phyloP scores from a whole-genome alignment of 2,329 filamentous ascomycete genomes.

The Albophoma yamanashiensis region DNA sequence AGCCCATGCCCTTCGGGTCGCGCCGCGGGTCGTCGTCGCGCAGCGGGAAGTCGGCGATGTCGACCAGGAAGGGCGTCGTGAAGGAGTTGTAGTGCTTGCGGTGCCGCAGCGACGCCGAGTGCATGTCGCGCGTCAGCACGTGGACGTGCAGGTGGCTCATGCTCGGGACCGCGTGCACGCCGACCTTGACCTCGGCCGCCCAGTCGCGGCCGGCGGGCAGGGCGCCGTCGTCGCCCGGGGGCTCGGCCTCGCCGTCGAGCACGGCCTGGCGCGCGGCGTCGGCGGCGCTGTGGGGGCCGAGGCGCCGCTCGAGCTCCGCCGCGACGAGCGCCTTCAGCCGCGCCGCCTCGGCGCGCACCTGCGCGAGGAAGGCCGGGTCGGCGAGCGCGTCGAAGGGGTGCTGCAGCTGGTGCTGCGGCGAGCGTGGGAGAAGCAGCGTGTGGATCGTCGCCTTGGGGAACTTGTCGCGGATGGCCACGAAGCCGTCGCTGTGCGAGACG shows the following conservation, averaged over 20 bases:
- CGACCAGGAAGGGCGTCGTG: constrained; percentile 72
- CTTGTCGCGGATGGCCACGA: constrained; percentile 69
- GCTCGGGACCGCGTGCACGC: constrained; percentile 77
- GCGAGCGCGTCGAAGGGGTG: constrained; percentile 74
- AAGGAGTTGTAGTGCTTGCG: constrained; percentile 91
- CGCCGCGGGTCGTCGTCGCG: constrained; percentile 52
- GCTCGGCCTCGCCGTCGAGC: constrained; percentile 45
- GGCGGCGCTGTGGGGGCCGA: constrained; percentile 50
- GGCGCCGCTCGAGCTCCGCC: constrained; percentile 60
- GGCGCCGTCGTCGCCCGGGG: constrained; percentile 17
- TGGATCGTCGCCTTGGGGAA: constrained; percentile 84
- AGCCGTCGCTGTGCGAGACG: constrained; percentile 55
- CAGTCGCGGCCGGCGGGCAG: constrained; percentile 71
- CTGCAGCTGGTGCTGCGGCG: constrained; percentile 43
- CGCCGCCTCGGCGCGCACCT: constrained; percentile 48
- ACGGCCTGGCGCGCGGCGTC: constrained; percentile 59
- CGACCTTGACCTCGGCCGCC: constrained; percentile 60
- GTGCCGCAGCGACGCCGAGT: constrained; percentile 61
- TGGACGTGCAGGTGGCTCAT: constrained; percentile 93
- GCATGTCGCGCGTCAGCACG: constrained; percentile 71
- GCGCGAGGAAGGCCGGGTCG: constrained; percentile 55
- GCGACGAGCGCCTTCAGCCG: constrained; percentile 57
- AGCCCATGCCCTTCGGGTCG: constrained; percentile 43
- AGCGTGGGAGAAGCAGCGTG: constrained; percentile 76
- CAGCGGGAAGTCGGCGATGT: constrained; percentile 70